Percentiles rank a stretch among this genome's conserved stretches.
Conservation (phyloP, 345 rosid genomes). For the Luvunga scandens region DNA sequence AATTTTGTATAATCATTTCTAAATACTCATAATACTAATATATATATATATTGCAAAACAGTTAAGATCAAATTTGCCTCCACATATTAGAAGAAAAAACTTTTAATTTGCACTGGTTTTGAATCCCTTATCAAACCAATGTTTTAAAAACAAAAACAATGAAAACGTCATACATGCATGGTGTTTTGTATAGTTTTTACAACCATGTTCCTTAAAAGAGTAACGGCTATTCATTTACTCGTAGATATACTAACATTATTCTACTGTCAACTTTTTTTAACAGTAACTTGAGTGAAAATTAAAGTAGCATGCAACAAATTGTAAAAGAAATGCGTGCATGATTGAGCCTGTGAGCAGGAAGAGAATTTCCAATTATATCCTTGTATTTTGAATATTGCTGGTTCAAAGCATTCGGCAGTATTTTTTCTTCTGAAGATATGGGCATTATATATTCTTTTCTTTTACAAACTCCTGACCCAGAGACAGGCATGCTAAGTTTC, state of each 20-base stretch:
- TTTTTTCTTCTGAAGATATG: conserved; percentile 37
- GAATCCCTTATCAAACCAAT: neutral
- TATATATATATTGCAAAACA: no score
- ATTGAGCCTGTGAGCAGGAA: neutral
- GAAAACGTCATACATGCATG: neutral
- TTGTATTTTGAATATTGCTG: conserved; percentile 17
- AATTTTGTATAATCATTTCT: neutral
- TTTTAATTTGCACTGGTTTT: no score
- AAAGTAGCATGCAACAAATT: neutral
- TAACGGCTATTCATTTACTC: neutral
- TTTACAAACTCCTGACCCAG: conserved; percentile 22
- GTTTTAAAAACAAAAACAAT: neutral
- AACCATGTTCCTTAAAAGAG: neutral
- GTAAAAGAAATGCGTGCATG: neutral
- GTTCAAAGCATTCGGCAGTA: conserved; percentile 14
- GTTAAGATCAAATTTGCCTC: no score
- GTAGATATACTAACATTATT: neutral
- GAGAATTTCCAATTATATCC: conserved; percentile 33
- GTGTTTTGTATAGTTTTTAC: neutral
- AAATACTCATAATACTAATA: neutral
- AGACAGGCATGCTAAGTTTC: conserved; percentile 60
- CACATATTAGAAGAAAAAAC: no score
- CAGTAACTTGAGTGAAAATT: neutral
- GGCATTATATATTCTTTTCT: conserved; percentile 28
- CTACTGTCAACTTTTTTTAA: neutral